Evolutionary conservation across 148 eudicot species (phyloP).

Genomic region (Fagopyrum tataricum): DNA sequence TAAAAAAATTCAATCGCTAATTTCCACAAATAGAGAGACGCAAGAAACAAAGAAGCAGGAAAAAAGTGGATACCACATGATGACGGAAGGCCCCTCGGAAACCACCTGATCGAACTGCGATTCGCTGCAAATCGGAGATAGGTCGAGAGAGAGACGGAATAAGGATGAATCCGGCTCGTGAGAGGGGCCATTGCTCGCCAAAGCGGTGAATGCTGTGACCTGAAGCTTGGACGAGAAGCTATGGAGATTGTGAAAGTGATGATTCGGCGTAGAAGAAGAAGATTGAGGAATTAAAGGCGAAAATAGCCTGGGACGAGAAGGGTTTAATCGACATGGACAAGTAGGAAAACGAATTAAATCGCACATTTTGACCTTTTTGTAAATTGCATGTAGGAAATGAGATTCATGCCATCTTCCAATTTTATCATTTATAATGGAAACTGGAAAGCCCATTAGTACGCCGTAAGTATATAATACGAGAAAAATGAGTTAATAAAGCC

Average conservation of each 20-base stretch:
- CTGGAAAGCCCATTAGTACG: too few species aligned
- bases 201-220: slow-evolving; percentile 15
- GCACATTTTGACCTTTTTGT: background rate
- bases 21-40: background rate
- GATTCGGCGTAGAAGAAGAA: background rate
- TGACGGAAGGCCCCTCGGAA: slow-evolving; percentile 6
- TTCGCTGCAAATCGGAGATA: slow-evolving; percentile 10
- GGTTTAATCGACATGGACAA: slow-evolving; percentile 9
- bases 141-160: slow-evolving; percentile 10
- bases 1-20: background rate
- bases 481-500: too few species aligned
- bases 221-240: slow-evolving; percentile 11
- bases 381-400: background rate
- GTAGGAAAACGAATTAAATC: slow-evolving; percentile 5
- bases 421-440: too few species aligned
- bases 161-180: background rate
- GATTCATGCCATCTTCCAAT: background rate
- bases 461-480: too few species aligned
- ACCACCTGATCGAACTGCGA: slow-evolving; percentile 12
- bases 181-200: slow-evolving; percentile 6
- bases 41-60: background rate
- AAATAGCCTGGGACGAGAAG: background rate
- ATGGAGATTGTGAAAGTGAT: background rate
- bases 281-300: background rate
- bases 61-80: slow-evolving; percentile 12